Base-by-base conservation (phyloP, 306 rosid genomes). In the Aeschynomene evenia region DNA sequence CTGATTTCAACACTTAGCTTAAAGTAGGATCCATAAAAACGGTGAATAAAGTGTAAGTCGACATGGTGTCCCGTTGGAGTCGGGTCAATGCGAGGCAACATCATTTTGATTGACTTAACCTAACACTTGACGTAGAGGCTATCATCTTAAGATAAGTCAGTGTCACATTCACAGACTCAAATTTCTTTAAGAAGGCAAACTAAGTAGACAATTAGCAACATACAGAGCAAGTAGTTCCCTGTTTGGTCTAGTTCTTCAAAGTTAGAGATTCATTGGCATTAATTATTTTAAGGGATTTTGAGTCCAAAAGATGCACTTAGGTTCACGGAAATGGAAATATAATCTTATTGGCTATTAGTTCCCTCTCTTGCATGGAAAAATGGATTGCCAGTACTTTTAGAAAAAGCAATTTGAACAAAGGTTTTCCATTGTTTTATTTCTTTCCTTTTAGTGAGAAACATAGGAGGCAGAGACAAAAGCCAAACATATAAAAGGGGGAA, bases 271-370 rank as follows among this genome's bases (percentile, higher is more conserved):
- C 36, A 68, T 52, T 52, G 34, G 12, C 52, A 52, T 26, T 26
- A 26, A n/a, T n/a, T n/a, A n/a, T n/a, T 52, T 36, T 23, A 53
- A 57, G 31, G 29, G 1, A 21, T 6, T n/a, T 33, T 1, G 15
- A 33, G 64, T 31, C 21, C 64, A 33, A 60, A n/a, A 36, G 16
- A 37, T 37, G 18, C 40, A 62, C 53, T 22, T 54, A 54, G 50
- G 74, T 54, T 69, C 65, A 69, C 65, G 74, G 53, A 54, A 53
- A 23, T 20, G 59, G 58, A 46, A 11, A 11, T 33, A 7, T 33
- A 33, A 33, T 9, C 37, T n/a, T 6, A 0, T 16, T 26, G 0
- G 39, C 22, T 45, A 13, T 62, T 33, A 9, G 9, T 33, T 49
- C 18, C 34, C 33, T 26, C 28, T 11, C 23, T 14, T 2, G 21